Base-by-base conservation (phyloP, 2,329 filamentous ascomycete genomes). In the Fusarium palustre region DNA sequence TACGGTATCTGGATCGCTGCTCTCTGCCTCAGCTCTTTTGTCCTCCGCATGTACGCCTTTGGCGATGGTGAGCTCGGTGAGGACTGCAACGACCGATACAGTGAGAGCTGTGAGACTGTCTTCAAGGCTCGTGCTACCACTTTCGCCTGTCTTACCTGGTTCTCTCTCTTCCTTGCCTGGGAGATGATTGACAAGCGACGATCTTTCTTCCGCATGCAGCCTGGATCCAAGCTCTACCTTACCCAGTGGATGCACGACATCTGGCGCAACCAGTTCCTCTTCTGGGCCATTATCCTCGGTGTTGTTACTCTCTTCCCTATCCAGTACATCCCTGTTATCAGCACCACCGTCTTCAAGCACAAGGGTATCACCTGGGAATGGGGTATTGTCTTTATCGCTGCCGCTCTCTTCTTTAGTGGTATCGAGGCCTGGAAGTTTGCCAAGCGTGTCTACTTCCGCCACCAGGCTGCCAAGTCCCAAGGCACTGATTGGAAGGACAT, bases 91-190 rank as follows among this genome's bases (percentile, higher is more conserved):
- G 82, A 86, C 45, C 69, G 69, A 13, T 89, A 88, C 76, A 82
- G 77, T 43, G 74, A 81, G 1, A 75, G 78, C 8, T 92, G 91
- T 76, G 84, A 88, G 30, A 84, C 84, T 0, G 88, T 92, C 9
- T 92, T 91, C 83, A 88, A 89, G 20, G 91, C 91, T 1, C 88
- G 91, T 16, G 90, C 90, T 1, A 92, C 91, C 0, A 91, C 88
- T 7, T 93, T 93, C 74, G 90, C 89, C 33, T 91, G 87, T 69
- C 83, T 93, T 54, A 93, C 91, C 0, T 93, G 91, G 91, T 91
- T 90, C 71, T 90, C 90, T 1, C 85, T 93, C 20, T 92, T 93
- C 81, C 83, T 92, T 7, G 91, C 92, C 0, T 94, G 91, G 91
- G 91, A 94, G 77, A 91, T 92, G 86, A 84, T 92, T 63, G 85